Percentiles rank a stretch among this genome's conserved stretches.
phyloP scores from a whole-genome alignment of 352 stramenopile species.

The Pythium graminicola region DNA sequence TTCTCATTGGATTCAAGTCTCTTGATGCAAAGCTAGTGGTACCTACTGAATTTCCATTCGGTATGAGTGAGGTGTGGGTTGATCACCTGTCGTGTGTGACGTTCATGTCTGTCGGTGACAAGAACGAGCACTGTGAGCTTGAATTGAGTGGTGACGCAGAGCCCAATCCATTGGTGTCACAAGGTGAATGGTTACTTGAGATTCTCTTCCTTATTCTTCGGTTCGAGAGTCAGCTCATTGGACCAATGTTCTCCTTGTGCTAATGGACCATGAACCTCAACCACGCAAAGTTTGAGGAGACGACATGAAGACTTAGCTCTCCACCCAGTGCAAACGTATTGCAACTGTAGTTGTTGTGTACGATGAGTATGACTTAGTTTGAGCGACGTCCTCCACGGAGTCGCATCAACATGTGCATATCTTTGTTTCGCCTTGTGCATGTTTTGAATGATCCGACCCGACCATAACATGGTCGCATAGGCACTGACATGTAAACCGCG shows the following conservation, averaged over 20 bases:
- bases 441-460: too few relatives aligned
- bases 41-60: neutral
- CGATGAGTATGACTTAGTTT: too few relatives aligned
- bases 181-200: conserved; percentile 19
- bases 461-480: too few relatives aligned
- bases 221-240: conserved; percentile 12
- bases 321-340: too few relatives aligned
- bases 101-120: conserved; percentile 7
- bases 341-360: too few relatives aligned
- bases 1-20: conserved; percentile 11
- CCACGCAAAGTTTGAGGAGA: too few relatives aligned
- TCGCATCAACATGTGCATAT: too few relatives aligned
- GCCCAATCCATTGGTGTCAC: conserved; percentile 7
- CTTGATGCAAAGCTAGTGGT: conserved; percentile 5
- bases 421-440: too few relatives aligned
- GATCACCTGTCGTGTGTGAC: conserved; percentile 19
- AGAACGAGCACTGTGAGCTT: conserved; percentile 13
- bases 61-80: conserved; percentile 18
- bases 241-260: conserved; percentile 16
- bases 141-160: conserved; percentile 19
- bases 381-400: too few relatives aligned
- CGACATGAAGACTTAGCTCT: too few relatives aligned
- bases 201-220: conserved; percentile 19
- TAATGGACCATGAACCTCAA: too few relatives aligned
- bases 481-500: too few relatives aligned